phyloP scores from a whole-genome alignment of 495 filamentous ascomycete species.

The Penicillium lividum region DNA sequence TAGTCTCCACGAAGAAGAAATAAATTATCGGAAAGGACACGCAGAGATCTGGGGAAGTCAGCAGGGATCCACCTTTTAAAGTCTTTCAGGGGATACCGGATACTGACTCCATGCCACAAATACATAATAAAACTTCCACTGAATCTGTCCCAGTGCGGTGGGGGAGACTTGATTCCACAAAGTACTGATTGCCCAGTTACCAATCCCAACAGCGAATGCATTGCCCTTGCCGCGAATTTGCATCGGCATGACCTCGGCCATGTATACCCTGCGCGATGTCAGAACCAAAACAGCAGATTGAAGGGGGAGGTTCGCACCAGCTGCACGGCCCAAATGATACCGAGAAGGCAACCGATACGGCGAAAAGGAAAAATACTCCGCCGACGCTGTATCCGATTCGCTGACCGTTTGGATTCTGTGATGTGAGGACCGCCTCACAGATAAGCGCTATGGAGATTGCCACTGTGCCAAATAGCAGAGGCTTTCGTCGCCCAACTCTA shows the following conservation, averaged over 20 bases:
- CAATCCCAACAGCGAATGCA: conserved; percentile 47
- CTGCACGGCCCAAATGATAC: conserved; percentile 48
- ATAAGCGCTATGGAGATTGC: conserved; percentile 43
- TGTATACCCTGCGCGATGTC: conserved; percentile 38
- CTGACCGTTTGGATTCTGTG: conserved; percentile 38
- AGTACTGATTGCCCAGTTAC: conserved; percentile 53
- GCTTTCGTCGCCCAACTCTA: conserved; percentile 38
- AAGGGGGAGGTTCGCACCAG: conserved; percentile 30
- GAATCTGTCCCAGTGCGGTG: conserved; percentile 43
- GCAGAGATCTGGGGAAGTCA: conserved; percentile 32
- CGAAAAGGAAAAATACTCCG: conserved; percentile 53
- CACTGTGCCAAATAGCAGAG: conserved; percentile 41
- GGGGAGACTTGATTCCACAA: conserved; percentile 54
- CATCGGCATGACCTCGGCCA: conserved; percentile 54
- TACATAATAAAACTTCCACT: conserved; percentile 48
- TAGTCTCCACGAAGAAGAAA: conserved; percentile 58
- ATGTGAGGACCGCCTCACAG: conserved; percentile 45
- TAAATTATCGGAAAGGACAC: conserved; percentile 44
- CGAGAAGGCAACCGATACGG: conserved; percentile 49
- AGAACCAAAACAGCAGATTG: not conserved
- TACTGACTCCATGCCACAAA: conserved; percentile 45
- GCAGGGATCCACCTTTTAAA: conserved; percentile 6
- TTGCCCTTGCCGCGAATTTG: conserved; percentile 51
- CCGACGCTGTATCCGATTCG: conserved; percentile 39
- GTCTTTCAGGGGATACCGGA: not conserved